Conservation (phyloP, 352 stramenopile genomes). For the Phytophthora fragariae region DNA sequence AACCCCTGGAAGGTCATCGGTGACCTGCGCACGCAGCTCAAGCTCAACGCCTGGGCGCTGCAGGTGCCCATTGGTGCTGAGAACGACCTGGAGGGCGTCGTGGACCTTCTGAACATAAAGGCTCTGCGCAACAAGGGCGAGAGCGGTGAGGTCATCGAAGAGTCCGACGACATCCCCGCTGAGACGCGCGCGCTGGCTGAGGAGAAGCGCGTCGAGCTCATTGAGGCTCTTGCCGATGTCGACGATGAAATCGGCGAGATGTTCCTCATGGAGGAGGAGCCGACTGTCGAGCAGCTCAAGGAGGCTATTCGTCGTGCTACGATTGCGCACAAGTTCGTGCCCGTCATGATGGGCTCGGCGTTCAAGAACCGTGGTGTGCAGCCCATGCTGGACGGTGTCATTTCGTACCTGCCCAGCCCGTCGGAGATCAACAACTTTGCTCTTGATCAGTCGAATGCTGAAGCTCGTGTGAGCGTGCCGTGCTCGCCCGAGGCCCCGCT, state of each 20-base stretch:
- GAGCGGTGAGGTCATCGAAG: constrained; percentile 86
- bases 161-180: constrained; percentile 91
- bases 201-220: constrained; percentile 93
- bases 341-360: constrained; percentile 99
- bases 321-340: constrained; percentile 98
- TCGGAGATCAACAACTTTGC: constrained; percentile 96
- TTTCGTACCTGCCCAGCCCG: constrained; percentile 97
- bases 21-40: constrained; percentile 96
- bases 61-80: constrained; percentile 99
- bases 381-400: constrained; percentile 97
- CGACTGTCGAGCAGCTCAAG: constrained; percentile 91
- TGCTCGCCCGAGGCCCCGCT: constrained; percentile 92
- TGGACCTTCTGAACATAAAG: constrained; percentile 96
- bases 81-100: constrained; percentile 93
- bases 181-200: constrained; percentile 87
- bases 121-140: constrained; percentile 93
- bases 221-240: constrained; percentile 96
- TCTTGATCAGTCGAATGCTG: constrained; percentile 94
- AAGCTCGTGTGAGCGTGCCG: constrained; percentile 90
- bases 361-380: constrained; percentile 99
- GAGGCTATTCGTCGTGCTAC: constrained; percentile 95
- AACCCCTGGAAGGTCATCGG: constrained; percentile 96
- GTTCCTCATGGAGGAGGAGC: constrained; percentile 99
- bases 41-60: constrained; percentile 96
- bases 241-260: constrained; percentile 99